Conservation (phyloP, 495 filamentous ascomycete genomes). For the Amniculicola lignicola region DNA sequence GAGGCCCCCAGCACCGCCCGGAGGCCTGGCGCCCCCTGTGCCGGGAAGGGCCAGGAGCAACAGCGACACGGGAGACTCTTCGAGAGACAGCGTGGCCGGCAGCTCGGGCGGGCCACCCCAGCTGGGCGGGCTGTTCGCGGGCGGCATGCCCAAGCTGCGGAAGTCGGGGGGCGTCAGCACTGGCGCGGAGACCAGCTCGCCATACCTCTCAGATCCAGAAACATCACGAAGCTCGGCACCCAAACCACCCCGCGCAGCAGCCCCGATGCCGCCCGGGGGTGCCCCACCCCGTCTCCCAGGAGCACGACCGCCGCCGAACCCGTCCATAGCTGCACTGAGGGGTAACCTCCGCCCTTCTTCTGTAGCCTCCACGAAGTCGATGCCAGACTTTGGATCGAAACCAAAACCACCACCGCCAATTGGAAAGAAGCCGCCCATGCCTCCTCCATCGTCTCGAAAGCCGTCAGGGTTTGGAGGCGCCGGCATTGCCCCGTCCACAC, state of each 20-base stretch:
- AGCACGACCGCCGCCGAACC: conserved; percentile 50
- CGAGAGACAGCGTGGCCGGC: conserved; percentile 42
- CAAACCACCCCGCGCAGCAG: conserved; percentile 51
- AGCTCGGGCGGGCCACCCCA: conserved; percentile 70
- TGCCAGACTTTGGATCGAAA: conserved; percentile 38
- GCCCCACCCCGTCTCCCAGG: conserved; percentile 60
- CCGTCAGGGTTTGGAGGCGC: conserved; percentile 49
- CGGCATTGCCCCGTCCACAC: conserved; percentile 32
- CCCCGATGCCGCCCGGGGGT: conserved; percentile 64
- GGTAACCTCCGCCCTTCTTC: conserved; percentile 41
- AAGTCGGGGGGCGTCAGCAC: conserved; percentile 86
- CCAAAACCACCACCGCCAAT: conserved; percentile 46
- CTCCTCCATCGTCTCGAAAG: conserved; percentile 56
- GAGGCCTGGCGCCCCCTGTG: conserved; percentile 72
- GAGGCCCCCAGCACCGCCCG: conserved; percentile 59
- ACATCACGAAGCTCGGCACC: conserved; percentile 49
- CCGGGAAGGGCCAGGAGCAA: conserved; percentile 77
- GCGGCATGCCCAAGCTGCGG: conserved; percentile 91
- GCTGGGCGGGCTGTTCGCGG: conserved; percentile 83
- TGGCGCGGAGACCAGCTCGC: conserved; percentile 71
- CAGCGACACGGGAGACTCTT: conserved; percentile 60
- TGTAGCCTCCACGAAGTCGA: conserved; percentile 32
- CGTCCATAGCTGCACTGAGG: conserved; percentile 36
- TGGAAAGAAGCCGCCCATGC: conserved; percentile 46
- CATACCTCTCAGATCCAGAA: conserved; percentile 79